Percentiles rank a stretch among this genome's conserved stretches.
Conservation (phyloP, 2,329 filamentous ascomycete genomes). For the Venturia oleaginea region DNA sequence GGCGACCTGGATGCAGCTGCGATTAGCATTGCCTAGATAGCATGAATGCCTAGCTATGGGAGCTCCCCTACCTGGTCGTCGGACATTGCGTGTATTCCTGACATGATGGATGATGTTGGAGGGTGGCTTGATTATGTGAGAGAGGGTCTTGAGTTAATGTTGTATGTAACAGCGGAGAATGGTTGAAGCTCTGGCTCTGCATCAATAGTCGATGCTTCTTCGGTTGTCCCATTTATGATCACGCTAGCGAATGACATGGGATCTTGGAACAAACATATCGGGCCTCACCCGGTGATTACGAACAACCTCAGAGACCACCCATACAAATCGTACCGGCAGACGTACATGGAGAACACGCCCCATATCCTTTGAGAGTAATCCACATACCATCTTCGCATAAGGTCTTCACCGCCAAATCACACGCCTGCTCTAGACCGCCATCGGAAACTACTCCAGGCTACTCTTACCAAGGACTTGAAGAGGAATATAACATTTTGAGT, state of each 20-base stretch:
- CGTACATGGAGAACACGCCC: neutral
- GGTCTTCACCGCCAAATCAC: slow-evolving; percentile 2
- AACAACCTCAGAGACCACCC: neutral
- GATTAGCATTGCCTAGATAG: slow-evolving; percentile 6
- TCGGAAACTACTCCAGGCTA: neutral
- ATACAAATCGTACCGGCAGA: neutral
- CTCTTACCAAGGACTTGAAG: neutral
- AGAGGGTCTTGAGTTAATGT: neutral
- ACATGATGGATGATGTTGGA: slow-evolving; percentile 51
- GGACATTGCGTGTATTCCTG: slow-evolving; percentile 86
- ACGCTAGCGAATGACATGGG: neutral
- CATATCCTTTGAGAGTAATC: neutral
- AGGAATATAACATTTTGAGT: neutral
- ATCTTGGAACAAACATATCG: neutral
- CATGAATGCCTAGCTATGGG: slow-evolving; percentile 17
- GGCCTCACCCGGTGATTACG: neutral
- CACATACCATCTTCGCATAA: neutral
- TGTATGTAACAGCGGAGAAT: neutral
- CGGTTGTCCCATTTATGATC: neutral
- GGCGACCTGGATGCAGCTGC: slow-evolving; percentile 59
- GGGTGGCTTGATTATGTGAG: neutral
- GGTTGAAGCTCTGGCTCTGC: neutral
- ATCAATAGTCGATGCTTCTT: neutral
- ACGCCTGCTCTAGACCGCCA: slow-evolving; percentile 1
- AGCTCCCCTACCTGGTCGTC: slow-evolving; percentile 75